Evolutionary conservation across 2,329 filamentous ascomycete genomes (phyloP), one percentile per base, ranked within the genome.

Genomic region (Chaetomium sp.): DNA sequence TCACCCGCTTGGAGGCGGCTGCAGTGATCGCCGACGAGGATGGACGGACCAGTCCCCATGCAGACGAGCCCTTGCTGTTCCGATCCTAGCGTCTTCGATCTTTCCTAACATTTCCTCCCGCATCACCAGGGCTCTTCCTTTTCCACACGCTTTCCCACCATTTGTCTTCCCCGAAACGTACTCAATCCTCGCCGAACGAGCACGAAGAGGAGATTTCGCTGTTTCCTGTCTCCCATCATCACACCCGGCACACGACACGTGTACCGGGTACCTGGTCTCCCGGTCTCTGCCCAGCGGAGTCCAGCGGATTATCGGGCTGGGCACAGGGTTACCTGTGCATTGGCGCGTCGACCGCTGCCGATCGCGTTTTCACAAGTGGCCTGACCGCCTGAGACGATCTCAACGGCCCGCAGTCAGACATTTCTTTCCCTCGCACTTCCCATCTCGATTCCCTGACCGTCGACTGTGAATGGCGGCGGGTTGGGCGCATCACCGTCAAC

Each of bases 21-120:
- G 57, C 62, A 55, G 33, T 60, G 62, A 65, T 65, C 62, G 62
- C 61, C 63, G 60, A 61, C 63, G 52, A 64, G 61, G 63, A 62
- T 62, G 46, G 40, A 35, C 40, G 48, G 50, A 44, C 61, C 57
- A 61, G 45, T 50, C 62, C 59, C 40, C 41, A 59, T 61, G 52
- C 37, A 57, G 63, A 55, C 27, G 53, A 34, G 49, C 49, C 42
- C 47, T 42, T 52, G 27, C 51, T 54, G 51, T 37, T 65, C 61
- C 59, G 62, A 64, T 64, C 55, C 53, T 61, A 61, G 61, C 62
- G 57, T 57, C 56, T 49, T 42, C 37, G 59, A 59, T 60, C 48
- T 53, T 54, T 52, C 51, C 45, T 49, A 49, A 52, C 44, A 52
- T 27, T 52, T 46, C 52, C 46, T 8, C 49, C 36, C 34, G 38